A percentile compares a stretch with the other conserved stretches of the same genome.
These are phyloP conservation scores for Penicilliopsis zonata DNA, from an alignment of 495 filamentous ascomycete genomes.

Conservation along the genomic window DNA sequence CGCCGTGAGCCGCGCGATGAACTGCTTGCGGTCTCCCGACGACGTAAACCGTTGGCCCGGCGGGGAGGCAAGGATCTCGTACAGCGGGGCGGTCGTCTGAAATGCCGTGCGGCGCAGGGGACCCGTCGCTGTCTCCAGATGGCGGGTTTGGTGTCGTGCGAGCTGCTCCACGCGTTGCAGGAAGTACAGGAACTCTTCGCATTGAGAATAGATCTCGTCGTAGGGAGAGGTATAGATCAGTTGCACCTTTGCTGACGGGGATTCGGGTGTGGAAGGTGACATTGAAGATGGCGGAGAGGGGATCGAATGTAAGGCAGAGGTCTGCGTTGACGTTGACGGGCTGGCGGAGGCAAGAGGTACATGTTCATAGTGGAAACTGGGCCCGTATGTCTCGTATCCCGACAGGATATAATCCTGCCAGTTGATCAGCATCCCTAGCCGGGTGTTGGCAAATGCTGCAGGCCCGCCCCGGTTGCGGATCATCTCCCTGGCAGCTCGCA, in stretches of 20 bases:
- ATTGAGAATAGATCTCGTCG: conserved; percentile 23
- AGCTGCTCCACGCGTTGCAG: conserved; percentile 25
- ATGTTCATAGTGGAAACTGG: conserved; percentile 22
- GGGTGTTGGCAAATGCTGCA: conserved; percentile 22
- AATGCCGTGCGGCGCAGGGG: conserved; percentile 16
- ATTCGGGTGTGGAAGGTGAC: conserved; percentile 6
- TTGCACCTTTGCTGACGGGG: not conserved
- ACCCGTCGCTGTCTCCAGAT: conserved; percentile 3
- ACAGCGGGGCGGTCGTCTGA: conserved; percentile 12
- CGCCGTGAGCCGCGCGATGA: conserved; percentile 18
- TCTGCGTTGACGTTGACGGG: conserved; percentile 1
- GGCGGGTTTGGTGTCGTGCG: conserved; percentile 13
- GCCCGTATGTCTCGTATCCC: conserved; percentile 23
- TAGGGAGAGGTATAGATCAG: conserved; percentile 3
- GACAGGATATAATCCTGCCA: conserved; percentile 32
- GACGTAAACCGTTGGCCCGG: conserved; percentile 16
- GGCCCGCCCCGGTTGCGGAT: conserved; percentile 26
- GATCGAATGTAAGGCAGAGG: conserved; percentile 5
- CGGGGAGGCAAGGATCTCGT: conserved; percentile 19
- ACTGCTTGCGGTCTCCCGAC: conserved; percentile 24
- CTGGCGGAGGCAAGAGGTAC: not conserved
- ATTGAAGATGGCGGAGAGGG: conserved; percentile 15
- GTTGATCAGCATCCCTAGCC: conserved; percentile 29
- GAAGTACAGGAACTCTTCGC: conserved; percentile 26
- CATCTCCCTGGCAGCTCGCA: conserved; percentile 27